phyloP scores from a whole-genome alignment of 2,329 filamentous ascomycete genomes.

The Hypoxylon rubiginosum region DNA sequence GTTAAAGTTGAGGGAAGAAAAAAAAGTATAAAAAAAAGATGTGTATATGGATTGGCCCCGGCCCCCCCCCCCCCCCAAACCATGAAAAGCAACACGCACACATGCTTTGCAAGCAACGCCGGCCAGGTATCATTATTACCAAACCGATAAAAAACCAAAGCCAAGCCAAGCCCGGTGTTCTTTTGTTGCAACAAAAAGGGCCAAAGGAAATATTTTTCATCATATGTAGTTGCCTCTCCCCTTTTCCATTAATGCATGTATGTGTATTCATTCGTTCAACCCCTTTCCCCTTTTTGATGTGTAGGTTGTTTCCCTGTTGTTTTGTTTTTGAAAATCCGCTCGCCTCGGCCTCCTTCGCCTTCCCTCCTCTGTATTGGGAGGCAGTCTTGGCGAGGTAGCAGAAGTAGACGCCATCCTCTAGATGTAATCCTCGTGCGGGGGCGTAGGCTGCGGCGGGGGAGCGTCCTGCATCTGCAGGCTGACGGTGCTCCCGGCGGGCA shows the following conservation, averaged over 20 bases:
- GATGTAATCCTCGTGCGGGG: conserved; percentile 37
- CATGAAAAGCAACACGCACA: background rate
- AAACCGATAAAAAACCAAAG: background rate
- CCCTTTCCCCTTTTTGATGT: background rate
- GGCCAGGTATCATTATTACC: conserved; percentile 21
- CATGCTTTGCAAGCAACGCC: conserved; percentile 12
- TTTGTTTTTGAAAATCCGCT: background rate
- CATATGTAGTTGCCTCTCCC: background rate
- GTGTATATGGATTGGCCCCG: conserved; percentile 1
- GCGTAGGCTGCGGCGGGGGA: conserved; percentile 32
- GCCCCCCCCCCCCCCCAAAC: background rate
- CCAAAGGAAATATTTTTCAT: conserved; percentile 5
- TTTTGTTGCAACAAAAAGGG: conserved; percentile 1
- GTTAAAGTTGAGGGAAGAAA: background rate
- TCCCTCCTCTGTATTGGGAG: background rate
- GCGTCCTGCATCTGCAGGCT: conserved; percentile 45
- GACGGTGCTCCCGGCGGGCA: conserved; percentile 37
- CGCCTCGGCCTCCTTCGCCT: conserved; percentile 1
- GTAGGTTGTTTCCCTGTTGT: conserved; percentile 12
- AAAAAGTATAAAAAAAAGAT: background rate
- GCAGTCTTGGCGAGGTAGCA: background rate
- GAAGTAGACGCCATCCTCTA: conserved; percentile 31
- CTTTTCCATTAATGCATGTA: background rate
- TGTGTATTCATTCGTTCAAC: conserved; percentile 5
- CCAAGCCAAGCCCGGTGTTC: background rate